These are phyloP conservation scores for Botrytis hyacinthi DNA, from an alignment of 2,329 filamentous ascomycete species.

Conservation along the genomic window DNA sequence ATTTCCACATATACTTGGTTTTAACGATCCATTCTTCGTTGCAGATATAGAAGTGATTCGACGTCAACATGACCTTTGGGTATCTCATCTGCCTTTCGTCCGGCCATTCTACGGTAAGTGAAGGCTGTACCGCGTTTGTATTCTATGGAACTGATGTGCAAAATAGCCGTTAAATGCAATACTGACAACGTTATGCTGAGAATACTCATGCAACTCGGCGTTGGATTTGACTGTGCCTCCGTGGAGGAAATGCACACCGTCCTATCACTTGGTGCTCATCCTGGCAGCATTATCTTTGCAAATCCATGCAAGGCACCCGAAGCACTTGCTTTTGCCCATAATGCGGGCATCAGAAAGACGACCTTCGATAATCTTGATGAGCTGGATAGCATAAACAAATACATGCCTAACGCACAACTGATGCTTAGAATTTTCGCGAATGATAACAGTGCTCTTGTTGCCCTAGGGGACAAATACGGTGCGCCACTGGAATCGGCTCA, in stretches of 20 bases:
- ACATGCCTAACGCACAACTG: background rate
- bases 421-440: slow-evolving; percentile 4
- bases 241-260: background rate
- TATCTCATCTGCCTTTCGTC: background rate
- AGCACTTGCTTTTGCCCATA: background rate
- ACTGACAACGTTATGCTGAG: background rate
- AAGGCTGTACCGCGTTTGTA: background rate
- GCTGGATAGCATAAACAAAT: slow-evolving; percentile 5
- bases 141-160: background rate
- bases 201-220: background rate
- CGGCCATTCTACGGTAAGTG: background rate
- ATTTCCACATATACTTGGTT: background rate
- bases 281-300: background rate
- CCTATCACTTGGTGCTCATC: background rate
- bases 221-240: background rate
- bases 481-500: background rate
- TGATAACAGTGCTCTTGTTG: background rate
- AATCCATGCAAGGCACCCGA: slow-evolving; percentile 7
- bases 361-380: background rate
- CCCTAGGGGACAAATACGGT: background rate
- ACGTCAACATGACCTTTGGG: background rate
- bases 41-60: background rate
- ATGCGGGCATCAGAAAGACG: background rate
- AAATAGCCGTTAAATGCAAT: slow-evolving; percentile 2
- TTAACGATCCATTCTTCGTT: background rate